Conservation (phyloP, 2,329 filamentous ascomycete species). For the Aspergillus intermedius region DNA sequence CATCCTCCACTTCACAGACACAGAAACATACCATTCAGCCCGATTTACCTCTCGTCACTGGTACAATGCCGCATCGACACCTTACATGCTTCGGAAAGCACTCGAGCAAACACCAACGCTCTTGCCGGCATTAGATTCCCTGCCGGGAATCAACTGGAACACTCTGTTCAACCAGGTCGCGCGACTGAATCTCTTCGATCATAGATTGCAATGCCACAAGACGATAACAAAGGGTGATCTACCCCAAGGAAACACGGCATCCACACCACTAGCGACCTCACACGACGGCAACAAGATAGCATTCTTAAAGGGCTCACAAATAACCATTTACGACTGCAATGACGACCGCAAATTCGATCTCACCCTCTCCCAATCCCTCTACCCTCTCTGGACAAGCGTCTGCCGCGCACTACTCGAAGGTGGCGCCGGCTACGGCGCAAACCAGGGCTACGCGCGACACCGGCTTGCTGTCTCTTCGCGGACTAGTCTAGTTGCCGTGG, state of each 20-base stretch:
- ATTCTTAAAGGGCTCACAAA: slow-evolving; percentile 9
- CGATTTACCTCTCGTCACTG: slow-evolving; percentile 12
- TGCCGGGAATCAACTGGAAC: slow-evolving; percentile 12
- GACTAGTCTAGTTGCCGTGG: slow-evolving; percentile 12
- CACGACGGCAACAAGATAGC: slow-evolving; percentile 8
- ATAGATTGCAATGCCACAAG: slow-evolving; percentile 6
- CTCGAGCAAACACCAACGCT: slow-evolving; percentile 9
- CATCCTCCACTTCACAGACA: slow-evolving; percentile 11
- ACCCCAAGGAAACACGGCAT: slow-evolving; percentile 6
- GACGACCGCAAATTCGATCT: slow-evolving; percentile 2
- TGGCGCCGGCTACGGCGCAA: slow-evolving; percentile 3
- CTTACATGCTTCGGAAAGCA: slow-evolving; percentile 10
- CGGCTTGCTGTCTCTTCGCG: slow-evolving; percentile 12
- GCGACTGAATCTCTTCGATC: slow-evolving; percentile 9
- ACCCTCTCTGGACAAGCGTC: slow-evolving; percentile 14
- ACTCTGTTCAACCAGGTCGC: slow-evolving; percentile 11
- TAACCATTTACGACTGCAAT: slow-evolving; percentile 4
- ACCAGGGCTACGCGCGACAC: slow-evolving; percentile 10
- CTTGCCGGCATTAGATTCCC: slow-evolving; percentile 5
- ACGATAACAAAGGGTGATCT: slow-evolving; percentile 2
- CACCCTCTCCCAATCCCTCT: slow-evolving; percentile 8
- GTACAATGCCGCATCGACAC: slow-evolving; percentile 10
- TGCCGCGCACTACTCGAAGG: slow-evolving; percentile 8
- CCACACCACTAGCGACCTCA: slow-evolving; percentile 6
- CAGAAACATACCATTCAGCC: slow-evolving; percentile 13